These are phyloP conservation scores for Umbelopsis sp. DNA, from an alignment of 192 early-diverging fungal species.

Conservation along the genomic window DNA sequence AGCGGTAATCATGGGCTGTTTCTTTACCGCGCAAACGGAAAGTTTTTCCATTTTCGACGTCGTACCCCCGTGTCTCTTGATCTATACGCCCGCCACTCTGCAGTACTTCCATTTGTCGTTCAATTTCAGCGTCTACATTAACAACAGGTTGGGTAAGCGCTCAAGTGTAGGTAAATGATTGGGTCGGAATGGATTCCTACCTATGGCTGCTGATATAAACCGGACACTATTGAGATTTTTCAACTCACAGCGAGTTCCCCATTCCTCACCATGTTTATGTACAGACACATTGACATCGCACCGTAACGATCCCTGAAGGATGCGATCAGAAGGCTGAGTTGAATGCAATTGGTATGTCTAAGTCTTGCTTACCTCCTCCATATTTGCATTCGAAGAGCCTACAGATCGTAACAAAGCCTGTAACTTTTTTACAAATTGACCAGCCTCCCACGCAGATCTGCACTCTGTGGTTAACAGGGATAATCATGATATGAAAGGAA, in stretches of 20 bases:
- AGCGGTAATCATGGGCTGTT: slow-evolving; percentile 84
- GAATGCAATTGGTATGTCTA: not conserved
- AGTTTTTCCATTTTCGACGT: slow-evolving; percentile 64
- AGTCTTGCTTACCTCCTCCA: slow-evolving; percentile 71
- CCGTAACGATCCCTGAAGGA: slow-evolving; percentile 72
- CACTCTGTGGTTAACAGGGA: no score
- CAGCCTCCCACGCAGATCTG: slow-evolving; percentile 74
- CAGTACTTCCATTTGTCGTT: slow-evolving; percentile 69
- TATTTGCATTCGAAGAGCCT: slow-evolving; percentile 74
- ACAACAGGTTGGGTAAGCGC: not conserved
- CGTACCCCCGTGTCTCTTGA: slow-evolving; percentile 84
- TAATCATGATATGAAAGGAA: not conserved
- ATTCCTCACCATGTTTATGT: slow-evolving; percentile 50
- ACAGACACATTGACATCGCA: slow-evolving; percentile 96
- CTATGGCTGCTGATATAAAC: slow-evolving; percentile 67
- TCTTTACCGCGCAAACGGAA: slow-evolving; percentile 81
- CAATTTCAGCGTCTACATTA: slow-evolving; percentile 72
- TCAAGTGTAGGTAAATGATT: not conserved
- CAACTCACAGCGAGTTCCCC: slow-evolving; percentile 72
- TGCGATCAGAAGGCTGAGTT: not conserved
- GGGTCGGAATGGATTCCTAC: slow-evolving; percentile 28
- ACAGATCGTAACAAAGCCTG: slow-evolving; percentile 72
- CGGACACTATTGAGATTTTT: slow-evolving; percentile 83
- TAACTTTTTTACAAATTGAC: slow-evolving; percentile 76
- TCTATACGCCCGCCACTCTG: slow-evolving; percentile 53